Conservation (phyloP, 2,329 filamentous ascomycete genomes). For the Exophiala spinifera region DNA sequence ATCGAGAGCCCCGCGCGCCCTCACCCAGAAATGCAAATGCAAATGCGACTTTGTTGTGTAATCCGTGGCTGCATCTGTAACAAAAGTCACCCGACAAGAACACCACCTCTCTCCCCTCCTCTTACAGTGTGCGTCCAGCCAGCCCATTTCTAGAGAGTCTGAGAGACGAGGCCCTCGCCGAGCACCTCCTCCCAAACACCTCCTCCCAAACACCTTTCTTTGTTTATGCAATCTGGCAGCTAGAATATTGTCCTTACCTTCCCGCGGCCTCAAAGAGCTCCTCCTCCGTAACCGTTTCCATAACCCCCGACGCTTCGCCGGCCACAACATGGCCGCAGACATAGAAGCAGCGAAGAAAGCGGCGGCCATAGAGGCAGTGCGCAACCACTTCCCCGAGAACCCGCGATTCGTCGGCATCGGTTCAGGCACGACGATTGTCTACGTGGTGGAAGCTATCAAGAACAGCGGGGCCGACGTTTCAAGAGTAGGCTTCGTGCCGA, state of each 20-base stretch:
- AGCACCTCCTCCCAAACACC: neutral
- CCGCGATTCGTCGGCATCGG: conserved; percentile 63
- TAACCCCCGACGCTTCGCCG: neutral
- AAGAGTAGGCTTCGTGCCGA: conserved; percentile 82
- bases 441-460: conserved; percentile 64
- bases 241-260: too few species aligned
- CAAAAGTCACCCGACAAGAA: conserved; percentile 6
- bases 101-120: neutral
- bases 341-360: conserved; percentile 60
- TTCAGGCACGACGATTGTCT: conserved; percentile 63
- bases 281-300: too few species aligned
- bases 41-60: too few species aligned
- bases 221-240: too few species aligned
- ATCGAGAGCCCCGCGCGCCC: too few species aligned
- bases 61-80: too few species aligned
- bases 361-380: conserved; percentile 57
- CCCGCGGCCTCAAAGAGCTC: neutral
- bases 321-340: conserved; percentile 18
- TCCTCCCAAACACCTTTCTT: neutral
- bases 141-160: conserved; percentile 10
- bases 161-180: neutral
- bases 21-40: too few species aligned
- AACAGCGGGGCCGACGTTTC: conserved; percentile 44
- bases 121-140: too few species aligned
- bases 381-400: conserved; percentile 57